phyloP scores from a whole-genome alignment of 2,329 filamentous ascomycete species.

The Bipolaris oryzae region DNA sequence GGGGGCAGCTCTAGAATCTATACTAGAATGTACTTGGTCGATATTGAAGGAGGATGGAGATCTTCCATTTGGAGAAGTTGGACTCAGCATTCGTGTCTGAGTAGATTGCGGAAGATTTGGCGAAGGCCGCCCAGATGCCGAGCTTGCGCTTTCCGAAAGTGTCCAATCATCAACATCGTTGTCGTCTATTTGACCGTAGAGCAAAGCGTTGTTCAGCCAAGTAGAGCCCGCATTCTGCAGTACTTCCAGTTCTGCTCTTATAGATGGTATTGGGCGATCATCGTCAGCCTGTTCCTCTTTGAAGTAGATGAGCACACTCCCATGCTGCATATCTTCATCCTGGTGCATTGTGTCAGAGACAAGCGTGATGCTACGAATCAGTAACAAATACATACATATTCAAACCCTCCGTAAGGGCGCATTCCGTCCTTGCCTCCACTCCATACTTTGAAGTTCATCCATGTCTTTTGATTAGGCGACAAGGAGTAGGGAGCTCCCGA shows the following conservation, averaged over 20 bases:
- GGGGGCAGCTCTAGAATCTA: slow-evolving; percentile 22
- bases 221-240: slow-evolving; percentile 47
- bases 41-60: slow-evolving; percentile 42
- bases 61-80: slow-evolving; percentile 32
- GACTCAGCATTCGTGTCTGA: slow-evolving; percentile 33
- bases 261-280: slow-evolving; percentile 44
- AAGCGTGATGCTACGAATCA: not conserved
- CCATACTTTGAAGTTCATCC: slow-evolving; percentile 49
- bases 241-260: slow-evolving; percentile 44
- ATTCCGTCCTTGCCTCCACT: slow-evolving; percentile 37
- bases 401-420: slow-evolving; percentile 47
- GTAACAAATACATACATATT: slow-evolving; percentile 36
- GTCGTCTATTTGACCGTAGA: slow-evolving; percentile 45
- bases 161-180: slow-evolving; percentile 43
- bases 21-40: slow-evolving; percentile 28
- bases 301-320: slow-evolving; percentile 49
- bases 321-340: slow-evolving; percentile 49
- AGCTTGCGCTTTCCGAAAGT: slow-evolving; percentile 30
- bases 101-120: slow-evolving; percentile 24
- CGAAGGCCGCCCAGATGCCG: slow-evolving; percentile 21
- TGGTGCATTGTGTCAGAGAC: slow-evolving; percentile 13
- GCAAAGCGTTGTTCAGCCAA: slow-evolving; percentile 46
- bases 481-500: slow-evolving; percentile 29
- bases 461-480: slow-evolving; percentile 33
- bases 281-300: slow-evolving; percentile 47